Conservation (phyloP, 208 protist genomes). For the Blechomonas ayalai region DNA sequence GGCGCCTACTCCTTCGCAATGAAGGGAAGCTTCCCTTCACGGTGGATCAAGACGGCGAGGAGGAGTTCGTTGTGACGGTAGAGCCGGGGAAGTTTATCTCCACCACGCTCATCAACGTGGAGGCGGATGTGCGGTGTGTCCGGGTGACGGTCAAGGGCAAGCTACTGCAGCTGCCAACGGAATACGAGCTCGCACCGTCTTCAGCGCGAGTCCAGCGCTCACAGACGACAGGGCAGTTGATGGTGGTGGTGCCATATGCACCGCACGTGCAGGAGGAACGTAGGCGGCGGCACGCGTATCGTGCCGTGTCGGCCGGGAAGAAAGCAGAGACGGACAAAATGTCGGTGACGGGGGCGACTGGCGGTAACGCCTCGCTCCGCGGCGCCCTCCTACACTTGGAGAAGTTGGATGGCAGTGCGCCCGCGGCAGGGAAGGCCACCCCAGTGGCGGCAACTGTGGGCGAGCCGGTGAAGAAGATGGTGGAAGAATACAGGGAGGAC, state of each 20-base stretch:
- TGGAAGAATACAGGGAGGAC: too few species aligned
- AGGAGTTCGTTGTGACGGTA: conserved; percentile 75
- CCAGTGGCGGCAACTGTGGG: too few species aligned
- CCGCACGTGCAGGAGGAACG: conserved; percentile 30
- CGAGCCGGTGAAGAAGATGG: too few species aligned
- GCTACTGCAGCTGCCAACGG: conserved; percentile 87
- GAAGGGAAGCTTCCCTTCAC: conserved; percentile 84
- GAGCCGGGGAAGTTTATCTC: conserved; percentile 90
- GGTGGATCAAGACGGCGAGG: conserved; percentile 62
- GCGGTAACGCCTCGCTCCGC: too few species aligned
- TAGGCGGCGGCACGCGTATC: conserved; percentile 1
- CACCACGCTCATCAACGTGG: conserved; percentile 88
- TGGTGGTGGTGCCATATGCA: conserved; percentile 72
- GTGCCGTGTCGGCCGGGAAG: background rate
- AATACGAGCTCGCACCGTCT: conserved; percentile 69
- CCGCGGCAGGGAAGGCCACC: too few species aligned
- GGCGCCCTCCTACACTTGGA: too few species aligned
- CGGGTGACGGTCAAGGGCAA: conserved; percentile 91
- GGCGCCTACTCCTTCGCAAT: conserved; percentile 88
- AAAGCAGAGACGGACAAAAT: background rate
- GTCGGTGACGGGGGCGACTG: background rate
- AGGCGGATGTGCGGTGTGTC: conserved; percentile 91
- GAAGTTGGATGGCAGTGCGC: too few species aligned
- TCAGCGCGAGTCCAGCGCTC: conserved; percentile 62
- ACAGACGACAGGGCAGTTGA: conserved; percentile 71